phyloP scores from a whole-genome alignment of 2,329 filamentous ascomycete species.

The Diaporthe sp. region DNA sequence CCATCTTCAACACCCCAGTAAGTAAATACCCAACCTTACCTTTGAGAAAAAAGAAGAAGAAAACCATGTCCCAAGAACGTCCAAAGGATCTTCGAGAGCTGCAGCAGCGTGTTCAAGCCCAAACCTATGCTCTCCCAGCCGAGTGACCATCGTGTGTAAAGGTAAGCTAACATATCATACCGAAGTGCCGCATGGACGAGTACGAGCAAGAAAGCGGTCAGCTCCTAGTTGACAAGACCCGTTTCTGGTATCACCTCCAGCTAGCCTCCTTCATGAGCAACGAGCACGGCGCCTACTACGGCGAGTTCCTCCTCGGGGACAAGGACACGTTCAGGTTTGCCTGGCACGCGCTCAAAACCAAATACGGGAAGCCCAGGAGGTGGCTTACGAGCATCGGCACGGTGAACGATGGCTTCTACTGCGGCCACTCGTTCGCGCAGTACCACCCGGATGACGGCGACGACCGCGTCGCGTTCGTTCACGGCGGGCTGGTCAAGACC shows the following conservation, averaged over 20 bases:
- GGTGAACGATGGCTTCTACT: conserved; percentile 46
- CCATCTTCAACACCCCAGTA: conserved; percentile 51
- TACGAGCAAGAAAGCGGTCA: conserved; percentile 53
- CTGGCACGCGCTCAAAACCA: conserved; percentile 52
- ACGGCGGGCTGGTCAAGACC: conserved; percentile 51
- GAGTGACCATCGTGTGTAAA: not conserved
- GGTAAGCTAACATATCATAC: no score
- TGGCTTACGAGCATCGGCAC: conserved; percentile 51
- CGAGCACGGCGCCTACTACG: conserved; percentile 43
- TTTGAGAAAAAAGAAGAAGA: no score
- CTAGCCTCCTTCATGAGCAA: conserved; percentile 51
- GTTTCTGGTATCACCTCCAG: conserved; percentile 54
- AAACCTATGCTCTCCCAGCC: not conserved
- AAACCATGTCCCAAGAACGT: no score
- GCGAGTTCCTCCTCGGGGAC: conserved; percentile 50
- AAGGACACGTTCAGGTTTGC: conserved; percentile 53
- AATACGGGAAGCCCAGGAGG: conserved; percentile 47
- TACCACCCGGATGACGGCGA: conserved; percentile 49
- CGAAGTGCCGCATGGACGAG: conserved; percentile 49
- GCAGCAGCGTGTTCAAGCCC: not conserved
- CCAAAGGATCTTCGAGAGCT: not conserved
- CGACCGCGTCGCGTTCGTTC: conserved; percentile 48
- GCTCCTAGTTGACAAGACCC: conserved; percentile 52
- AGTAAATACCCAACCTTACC: not conserved
- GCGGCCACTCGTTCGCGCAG: conserved; percentile 52